Base-by-base conservation (phyloP, 306 rosid genomes). In the Acacia melanoxylon region DNA sequence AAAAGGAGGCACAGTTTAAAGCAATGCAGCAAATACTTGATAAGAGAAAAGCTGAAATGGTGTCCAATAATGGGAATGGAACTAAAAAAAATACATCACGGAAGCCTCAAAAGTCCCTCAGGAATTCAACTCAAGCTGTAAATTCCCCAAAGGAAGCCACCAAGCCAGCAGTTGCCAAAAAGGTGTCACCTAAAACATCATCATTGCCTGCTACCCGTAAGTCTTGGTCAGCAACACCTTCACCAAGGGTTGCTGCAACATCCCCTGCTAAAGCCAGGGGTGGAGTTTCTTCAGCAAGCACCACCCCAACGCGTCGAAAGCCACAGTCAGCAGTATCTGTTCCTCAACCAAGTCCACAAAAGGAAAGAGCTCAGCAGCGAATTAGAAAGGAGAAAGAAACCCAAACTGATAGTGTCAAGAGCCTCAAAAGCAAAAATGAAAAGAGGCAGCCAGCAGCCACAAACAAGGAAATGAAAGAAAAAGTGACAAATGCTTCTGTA, bases 141-240 rank as follows among this genome's bases (percentile, higher is more conserved):
- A 92, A 84, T 66, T 83, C 91, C 72, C 87, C 86, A 52, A 88
- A 85, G 85, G 97, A 92, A 83, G 82, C 83, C 69, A 77, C 86
- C 4, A 91, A 91, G 78, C 87, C 96, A 67, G 77, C 88, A 59
- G 82, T 70, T 75, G 59, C 85, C 2, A 92, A 88, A 83, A 93
- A 84, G 86, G 69, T 67, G 45, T 68, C 84, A 42, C 87, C 98
- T 66, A 93, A 79, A 90, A 72, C 88, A 15, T 77, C 95, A 72
- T 80, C 92, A 31, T 15, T 92, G 87, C 93, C 95, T 89, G 90
- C 91, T 74, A 89, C 91, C 33, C 98, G 96, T 2, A 95, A 93
- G 86, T 92, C 98, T 10, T 95, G 98, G 99, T 92, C 94, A 61
- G 85, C 96, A 76, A 86, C 96, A 70, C 93, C 97, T 56, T 91